Evolutionary conservation across 176 grass and related monocot species (phyloP).

Genomic region (Dendrocalamus sinicus): DNA sequence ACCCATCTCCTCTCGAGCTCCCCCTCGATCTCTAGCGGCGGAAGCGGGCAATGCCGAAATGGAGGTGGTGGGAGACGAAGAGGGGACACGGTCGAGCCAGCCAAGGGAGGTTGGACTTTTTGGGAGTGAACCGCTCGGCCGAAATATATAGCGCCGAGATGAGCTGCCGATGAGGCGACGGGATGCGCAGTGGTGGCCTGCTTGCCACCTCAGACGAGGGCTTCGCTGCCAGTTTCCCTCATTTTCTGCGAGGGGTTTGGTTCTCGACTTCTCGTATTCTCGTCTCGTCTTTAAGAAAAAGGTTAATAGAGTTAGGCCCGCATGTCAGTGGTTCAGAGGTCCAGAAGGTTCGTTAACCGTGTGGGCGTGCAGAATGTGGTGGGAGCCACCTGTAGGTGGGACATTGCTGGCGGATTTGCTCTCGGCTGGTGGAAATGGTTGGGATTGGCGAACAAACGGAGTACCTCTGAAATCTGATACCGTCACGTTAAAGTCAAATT

Average conservation of each 20-base stretch:
- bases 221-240: constrained; percentile 9
- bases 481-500: too few relatives aligned
- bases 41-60: constrained; percentile 38
- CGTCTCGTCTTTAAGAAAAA: background rate
- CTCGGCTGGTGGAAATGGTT: background rate
- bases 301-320: background rate
- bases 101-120: constrained; percentile 41
- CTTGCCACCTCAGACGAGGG: background rate
- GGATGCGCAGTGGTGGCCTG: background rate
- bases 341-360: background rate
- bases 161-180: constrained; percentile 21
- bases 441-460: constrained; percentile 8
- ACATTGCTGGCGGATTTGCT: background rate
- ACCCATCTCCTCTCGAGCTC: constrained; percentile 29
- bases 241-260: background rate
- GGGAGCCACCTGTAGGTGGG: background rate
- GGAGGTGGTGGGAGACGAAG: background rate
- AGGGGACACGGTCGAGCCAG: too few relatives aligned
- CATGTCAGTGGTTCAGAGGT: background rate
- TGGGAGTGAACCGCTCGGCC: background rate
- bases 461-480: too few relatives aligned
- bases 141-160: constrained; percentile 22
- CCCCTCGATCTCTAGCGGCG: constrained; percentile 32
- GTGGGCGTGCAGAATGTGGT: constrained; percentile 39
- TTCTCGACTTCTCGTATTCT: background rate